phyloP scores from a whole-genome alignment of 805 yeast genomes.

The Cyberlindnera nakhonratchasimensis region DNA sequence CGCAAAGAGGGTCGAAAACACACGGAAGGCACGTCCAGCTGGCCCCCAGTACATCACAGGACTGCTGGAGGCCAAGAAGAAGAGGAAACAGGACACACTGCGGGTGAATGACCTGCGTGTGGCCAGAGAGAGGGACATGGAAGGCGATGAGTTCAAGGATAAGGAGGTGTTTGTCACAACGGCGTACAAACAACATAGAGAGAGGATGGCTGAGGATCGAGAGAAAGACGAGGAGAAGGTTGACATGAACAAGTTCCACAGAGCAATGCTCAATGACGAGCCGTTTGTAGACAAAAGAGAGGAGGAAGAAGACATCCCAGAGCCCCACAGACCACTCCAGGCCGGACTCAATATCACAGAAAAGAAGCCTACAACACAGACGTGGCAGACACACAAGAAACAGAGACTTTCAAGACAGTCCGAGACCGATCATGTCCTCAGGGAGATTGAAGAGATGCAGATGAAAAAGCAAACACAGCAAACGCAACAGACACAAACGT shows the following conservation, averaged over 20 bases:
- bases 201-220: constrained; percentile 12
- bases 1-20: constrained; percentile 1
- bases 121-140: constrained; percentile 37
- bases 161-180: constrained; percentile 47
- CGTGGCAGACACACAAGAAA: constrained; percentile 2
- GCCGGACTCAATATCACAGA: constrained; percentile 6
- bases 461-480: not conserved
- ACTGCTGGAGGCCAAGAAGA: constrained; percentile 41
- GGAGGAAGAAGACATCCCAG: not conserved
- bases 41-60: constrained; percentile 37
- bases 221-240: not conserved
- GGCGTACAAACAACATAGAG: constrained; percentile 39
- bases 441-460: constrained; percentile 6
- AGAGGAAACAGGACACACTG: constrained; percentile 44
- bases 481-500: constrained; percentile 1
- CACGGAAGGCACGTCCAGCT: not conserved
- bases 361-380: not conserved
- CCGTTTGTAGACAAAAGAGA: not conserved
- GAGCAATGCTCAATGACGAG: not conserved
- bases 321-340: not conserved
- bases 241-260: not conserved
- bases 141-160: constrained; percentile 36
- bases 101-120: constrained; percentile 36
- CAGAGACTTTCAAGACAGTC: constrained; percentile 4
- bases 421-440: constrained; percentile 9